These are phyloP conservation scores for Stagonosporopsis chrysanthemi DNA, from an alignment of 2,329 filamentous ascomycete species.

Conservation along the genomic window DNA sequence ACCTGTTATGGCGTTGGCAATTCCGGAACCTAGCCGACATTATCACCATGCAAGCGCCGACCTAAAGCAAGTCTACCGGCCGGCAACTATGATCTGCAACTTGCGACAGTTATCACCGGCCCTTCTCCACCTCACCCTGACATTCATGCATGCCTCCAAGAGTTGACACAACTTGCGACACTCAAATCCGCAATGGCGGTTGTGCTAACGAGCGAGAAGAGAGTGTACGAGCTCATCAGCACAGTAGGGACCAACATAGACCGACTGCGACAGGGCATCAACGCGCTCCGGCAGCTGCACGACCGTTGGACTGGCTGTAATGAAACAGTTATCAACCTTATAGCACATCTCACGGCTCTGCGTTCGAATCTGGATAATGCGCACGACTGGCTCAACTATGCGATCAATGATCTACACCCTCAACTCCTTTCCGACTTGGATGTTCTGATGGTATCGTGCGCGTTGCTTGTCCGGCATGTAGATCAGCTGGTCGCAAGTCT, in stretches of 20 bases:
- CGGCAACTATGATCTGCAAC: conserved; percentile 13
- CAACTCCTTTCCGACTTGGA: conserved; percentile 47
- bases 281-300: conserved; percentile 45
- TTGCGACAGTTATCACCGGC: conserved; percentile 16
- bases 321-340: conserved; percentile 45
- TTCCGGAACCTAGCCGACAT: conserved; percentile 14
- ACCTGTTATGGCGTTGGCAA: conserved; percentile 8
- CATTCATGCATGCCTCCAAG: conserved; percentile 6
- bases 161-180: conserved; percentile 12
- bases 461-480: conserved; percentile 39
- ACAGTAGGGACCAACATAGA: conserved; percentile 41
- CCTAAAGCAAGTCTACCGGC: conserved; percentile 15
- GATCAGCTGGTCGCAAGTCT: conserved; percentile 37
- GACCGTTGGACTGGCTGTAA: conserved; percentile 44
- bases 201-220: conserved; percentile 39
- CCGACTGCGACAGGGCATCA: conserved; percentile 42
- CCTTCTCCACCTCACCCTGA: conserved; percentile 16
- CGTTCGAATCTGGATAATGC: conserved; percentile 46
- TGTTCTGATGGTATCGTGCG: conserved; percentile 43
- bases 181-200: conserved; percentile 32
- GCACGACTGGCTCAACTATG: conserved; percentile 47
- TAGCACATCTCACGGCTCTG: conserved; percentile 45
- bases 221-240: conserved; percentile 37
- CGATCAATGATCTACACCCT: conserved; percentile 44
- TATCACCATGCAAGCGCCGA: conserved; percentile 17